phyloP scores from a whole-genome alignment of 1,139 yeast genomes.

The Suzukiozyma palmioleophila region DNA sequence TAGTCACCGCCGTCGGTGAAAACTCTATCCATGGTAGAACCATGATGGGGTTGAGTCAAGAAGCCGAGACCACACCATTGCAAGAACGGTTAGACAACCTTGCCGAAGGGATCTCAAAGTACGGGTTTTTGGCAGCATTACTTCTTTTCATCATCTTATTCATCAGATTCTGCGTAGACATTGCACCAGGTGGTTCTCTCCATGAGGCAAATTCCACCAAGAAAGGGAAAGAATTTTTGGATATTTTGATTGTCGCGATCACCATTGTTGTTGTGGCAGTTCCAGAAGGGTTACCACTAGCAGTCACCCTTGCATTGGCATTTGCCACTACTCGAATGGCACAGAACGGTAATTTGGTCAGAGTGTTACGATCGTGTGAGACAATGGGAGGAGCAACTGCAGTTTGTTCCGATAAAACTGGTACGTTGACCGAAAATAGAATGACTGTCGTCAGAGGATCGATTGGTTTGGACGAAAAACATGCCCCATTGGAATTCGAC shows the following conservation, averaged over 20 bases:
- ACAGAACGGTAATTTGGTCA: constrained; percentile 90
- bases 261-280: constrained; percentile 96
- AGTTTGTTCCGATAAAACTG: constrained; percentile 94
- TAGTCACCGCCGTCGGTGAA: constrained; percentile 87
- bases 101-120: constrained; percentile 91
- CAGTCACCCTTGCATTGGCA: constrained; percentile 93
- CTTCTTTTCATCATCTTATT: constrained; percentile 74
- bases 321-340: constrained; percentile 99
- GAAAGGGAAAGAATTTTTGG: constrained; percentile 80
- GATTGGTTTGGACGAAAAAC: constrained; percentile 35
- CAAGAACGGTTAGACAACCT: constrained; percentile 76
- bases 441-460: constrained; percentile 86
- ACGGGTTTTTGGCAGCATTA: constrained; percentile 83
- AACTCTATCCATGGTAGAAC: constrained; percentile 91
- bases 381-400: constrained; percentile 99
- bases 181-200: constrained; percentile 50
- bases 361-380: constrained; percentile 91
- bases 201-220: constrained; percentile 52
- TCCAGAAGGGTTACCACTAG: constrained; percentile 96
- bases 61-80: constrained; percentile 82
- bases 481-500: constrained; percentile 34
- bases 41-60: constrained; percentile 71
- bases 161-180: constrained; percentile 66
- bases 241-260: constrained; percentile 84
- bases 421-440: constrained; percentile 87